Base-by-base conservation (phyloP, 2,329 filamentous ascomycete species). In the Exophiala sp. region DNA sequence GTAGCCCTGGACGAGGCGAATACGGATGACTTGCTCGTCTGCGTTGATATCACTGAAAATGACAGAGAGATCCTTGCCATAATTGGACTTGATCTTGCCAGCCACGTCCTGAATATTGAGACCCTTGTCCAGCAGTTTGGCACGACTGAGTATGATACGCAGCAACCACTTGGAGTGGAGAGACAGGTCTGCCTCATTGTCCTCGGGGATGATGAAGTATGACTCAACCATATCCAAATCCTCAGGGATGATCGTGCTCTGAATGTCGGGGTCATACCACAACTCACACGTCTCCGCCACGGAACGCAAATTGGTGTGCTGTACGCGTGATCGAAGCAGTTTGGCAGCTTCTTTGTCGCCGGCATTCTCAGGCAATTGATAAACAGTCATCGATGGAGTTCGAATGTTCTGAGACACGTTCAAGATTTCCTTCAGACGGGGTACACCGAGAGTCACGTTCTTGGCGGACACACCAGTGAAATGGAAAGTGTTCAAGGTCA, bases 401-500 rank as follows among this genome's bases (percentile, higher is more conserved):
- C 97, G 98, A 75, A 98, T 96, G 70, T 97, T 94, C 61, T 86
- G 90, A 0, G 94, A 93, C 52, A 98, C 83, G 68, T 98, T 98
- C 50, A 98, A 78, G 81, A 98, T 98, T 74, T 98, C 93, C 79
- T 98, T 98, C 43, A 98, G 81, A 82, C 93, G 91, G 37, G 93
- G 93, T 37, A 98, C 93, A 88, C 93, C 93, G 42, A 98, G 83
- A 0, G 93, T 98, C 48, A 98, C 91, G 77, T 98, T 98, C 84
- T 98, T 98, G 19, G 91, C 95, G 30, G 94, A 95, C 54, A 98
- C 89, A 95, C 93, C 93, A 69, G 93, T 90, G 69, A 98, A 98
- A 77, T 98, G 93, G 85, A 98, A 98, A 19, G 93, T 98, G 74
- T 98, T 98, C 54, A 98, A 74, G 1, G 93, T 98, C 93, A 98